phyloP scores from a whole-genome alignment of 1,284 basidiomycete species.

The Puccinia novopanici region DNA sequence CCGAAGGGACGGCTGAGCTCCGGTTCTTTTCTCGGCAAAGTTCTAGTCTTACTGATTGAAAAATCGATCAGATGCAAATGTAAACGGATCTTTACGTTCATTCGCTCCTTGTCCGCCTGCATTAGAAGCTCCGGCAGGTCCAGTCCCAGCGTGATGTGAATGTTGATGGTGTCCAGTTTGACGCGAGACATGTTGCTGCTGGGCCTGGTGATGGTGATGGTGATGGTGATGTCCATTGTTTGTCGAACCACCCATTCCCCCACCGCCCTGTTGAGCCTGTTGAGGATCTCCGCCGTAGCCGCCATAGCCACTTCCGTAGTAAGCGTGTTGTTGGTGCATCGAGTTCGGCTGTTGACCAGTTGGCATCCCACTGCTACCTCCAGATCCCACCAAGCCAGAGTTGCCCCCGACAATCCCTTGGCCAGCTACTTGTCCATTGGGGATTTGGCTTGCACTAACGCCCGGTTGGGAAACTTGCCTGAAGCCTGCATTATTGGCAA shows the following conservation, averaged over 20 bases:
- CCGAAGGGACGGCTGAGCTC: not conserved
- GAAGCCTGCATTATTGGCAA: conserved; percentile 37
- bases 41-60: conserved; percentile 39
- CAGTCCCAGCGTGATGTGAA: conserved; percentile 23
- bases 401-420: conserved; percentile 33
- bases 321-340: conserved; percentile 48
- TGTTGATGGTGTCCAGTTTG: conserved; percentile 42
- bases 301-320: conserved; percentile 41
- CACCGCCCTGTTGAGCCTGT: conserved; percentile 35
- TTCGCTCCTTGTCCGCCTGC: conserved; percentile 35
- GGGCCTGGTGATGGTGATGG: conserved; percentile 33
- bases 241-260: not conserved
- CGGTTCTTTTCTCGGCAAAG: not conserved
- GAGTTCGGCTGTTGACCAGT: conserved; percentile 30
- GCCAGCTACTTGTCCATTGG: conserved; percentile 23
- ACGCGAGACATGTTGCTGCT: conserved; percentile 36
- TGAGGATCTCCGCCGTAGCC: conserved; percentile 37
- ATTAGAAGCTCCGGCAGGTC: conserved; percentile 7
- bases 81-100: conserved; percentile 50
- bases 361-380: conserved; percentile 32
- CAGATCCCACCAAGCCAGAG: conserved; percentile 33
- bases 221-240: conserved; percentile 31
- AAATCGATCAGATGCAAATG: conserved; percentile 48
- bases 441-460: conserved; percentile 24
- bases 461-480: conserved; percentile 48